Evolutionary conservation across 352 stramenopile species (phyloP).

Genomic region (Phytopythium kandeliae): DNA sequence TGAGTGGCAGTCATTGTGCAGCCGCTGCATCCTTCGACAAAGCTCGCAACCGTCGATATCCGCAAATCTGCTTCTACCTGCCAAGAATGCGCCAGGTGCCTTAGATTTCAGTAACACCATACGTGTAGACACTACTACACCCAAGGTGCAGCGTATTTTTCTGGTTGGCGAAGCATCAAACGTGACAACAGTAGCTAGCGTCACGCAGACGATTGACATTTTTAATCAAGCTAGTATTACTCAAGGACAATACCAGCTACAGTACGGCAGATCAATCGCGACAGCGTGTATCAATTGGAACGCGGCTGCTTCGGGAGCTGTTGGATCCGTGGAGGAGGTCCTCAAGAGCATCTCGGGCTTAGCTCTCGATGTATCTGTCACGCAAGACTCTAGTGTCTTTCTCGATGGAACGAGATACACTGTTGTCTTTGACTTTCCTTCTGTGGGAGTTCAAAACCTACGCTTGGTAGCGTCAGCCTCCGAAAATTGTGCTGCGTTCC

Average conservation of each 20-base stretch:
- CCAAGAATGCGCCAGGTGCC: slow-evolving; percentile 33
- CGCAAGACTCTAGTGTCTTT: slow-evolving; percentile 30
- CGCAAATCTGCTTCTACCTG: slow-evolving; percentile 41
- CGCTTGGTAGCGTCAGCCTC: slow-evolving; percentile 12
- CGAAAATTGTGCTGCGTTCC: slow-evolving; percentile 25
- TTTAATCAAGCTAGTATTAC: slow-evolving; percentile 41
- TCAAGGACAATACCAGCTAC: slow-evolving; percentile 46
- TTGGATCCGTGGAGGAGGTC: slow-evolving; percentile 25
- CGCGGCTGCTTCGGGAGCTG: slow-evolving; percentile 18
- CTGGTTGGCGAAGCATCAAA: slow-evolving; percentile 31
- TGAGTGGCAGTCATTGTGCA: slow-evolving; percentile 45
- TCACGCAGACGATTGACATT: slow-evolving; percentile 51
- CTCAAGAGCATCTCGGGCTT: slow-evolving; percentile 38
- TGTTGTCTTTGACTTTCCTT: slow-evolving; percentile 47
- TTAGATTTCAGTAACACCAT: slow-evolving; percentile 50
- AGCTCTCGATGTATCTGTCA: slow-evolving; percentile 29
- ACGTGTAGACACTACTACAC: slow-evolving; percentile 44
- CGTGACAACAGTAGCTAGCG: slow-evolving; percentile 24
- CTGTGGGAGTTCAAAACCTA: slow-evolving; percentile 28
- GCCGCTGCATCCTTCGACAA: slow-evolving; percentile 39
- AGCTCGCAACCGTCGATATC: slow-evolving; percentile 26
- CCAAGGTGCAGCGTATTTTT: slow-evolving; percentile 24
- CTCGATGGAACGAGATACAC: slow-evolving; percentile 43
- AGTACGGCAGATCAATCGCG: slow-evolving; percentile 28
- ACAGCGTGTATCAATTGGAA: slow-evolving; percentile 59